Conservation (phyloP, 208 protist species). For the Acanthamoeba healyi region DNA sequence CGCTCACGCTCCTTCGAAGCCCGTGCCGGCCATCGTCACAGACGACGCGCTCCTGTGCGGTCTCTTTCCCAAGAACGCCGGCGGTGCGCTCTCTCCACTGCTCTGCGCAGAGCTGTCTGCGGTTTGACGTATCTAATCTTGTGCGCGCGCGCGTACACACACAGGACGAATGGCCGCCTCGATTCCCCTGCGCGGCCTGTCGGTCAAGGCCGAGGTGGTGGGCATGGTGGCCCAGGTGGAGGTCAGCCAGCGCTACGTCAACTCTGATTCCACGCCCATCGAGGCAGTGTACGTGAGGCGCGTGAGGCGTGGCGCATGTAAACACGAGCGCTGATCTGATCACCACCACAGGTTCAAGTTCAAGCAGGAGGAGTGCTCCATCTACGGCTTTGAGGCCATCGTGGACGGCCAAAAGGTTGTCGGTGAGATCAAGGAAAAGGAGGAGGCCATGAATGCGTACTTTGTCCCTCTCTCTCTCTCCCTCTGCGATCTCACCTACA, state of each 20-base stretch:
- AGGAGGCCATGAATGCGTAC: slow-evolving; percentile 26
- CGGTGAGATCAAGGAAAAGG: slow-evolving; percentile 67
- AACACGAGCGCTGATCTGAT: not conserved
- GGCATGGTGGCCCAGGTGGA: slow-evolving; percentile 41
- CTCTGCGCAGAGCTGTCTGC: not conserved
- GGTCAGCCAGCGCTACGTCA: slow-evolving; percentile 41
- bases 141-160: not conserved
- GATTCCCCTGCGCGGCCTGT: slow-evolving; percentile 10
- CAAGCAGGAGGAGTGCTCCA: slow-evolving; percentile 32
- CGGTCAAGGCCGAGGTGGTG: slow-evolving; percentile 37
- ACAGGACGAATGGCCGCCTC: not conserved
- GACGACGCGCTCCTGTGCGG: too few species aligned
- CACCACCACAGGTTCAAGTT: slow-evolving; percentile 44
- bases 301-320: not conserved
- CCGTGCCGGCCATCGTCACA: too few species aligned
- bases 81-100: not conserved
- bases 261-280: not conserved
- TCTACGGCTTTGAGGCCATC: slow-evolving; percentile 65
- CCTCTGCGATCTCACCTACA: not conserved
- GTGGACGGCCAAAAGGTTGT: not conserved
- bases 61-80: slow-evolving; percentile 4
- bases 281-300: not conserved
- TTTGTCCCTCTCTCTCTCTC: not conserved
- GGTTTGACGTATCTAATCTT: not conserved
- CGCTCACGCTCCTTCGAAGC: too few species aligned